phyloP scores from a whole-genome alignment of 345 rosid species.

The Salix koriyanagi region DNA sequence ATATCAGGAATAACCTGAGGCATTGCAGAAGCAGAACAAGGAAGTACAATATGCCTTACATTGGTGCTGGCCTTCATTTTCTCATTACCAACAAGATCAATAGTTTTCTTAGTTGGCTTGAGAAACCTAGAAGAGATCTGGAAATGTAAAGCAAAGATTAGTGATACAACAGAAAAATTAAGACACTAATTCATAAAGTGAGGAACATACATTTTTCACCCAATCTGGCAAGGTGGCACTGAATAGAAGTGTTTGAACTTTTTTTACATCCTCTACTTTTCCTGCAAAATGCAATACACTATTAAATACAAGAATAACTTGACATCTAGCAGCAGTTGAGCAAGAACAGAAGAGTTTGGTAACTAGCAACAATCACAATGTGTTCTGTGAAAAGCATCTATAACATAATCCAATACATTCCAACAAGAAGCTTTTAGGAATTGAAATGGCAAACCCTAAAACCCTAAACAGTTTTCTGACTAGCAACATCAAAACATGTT shows the following conservation, averaged over 20 bases:
- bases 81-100: conserved; percentile 97
- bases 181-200: background rate
- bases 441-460: too few species aligned
- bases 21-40: conserved; percentile 69
- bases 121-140: conserved; percentile 77
- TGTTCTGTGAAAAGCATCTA: background rate
- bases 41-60: conserved; percentile 84
- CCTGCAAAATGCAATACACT: conserved; percentile 43
- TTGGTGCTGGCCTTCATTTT: conserved; percentile 93
- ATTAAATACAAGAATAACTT: background rate
- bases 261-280: conserved; percentile 71
- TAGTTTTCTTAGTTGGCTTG: conserved; percentile 65
- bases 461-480: background rate
- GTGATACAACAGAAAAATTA: background rate
- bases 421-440: background rate
- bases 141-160: conserved; percentile 10
- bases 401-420: background rate
- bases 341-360: background rate
- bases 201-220: conserved; percentile 72
- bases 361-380: background rate
- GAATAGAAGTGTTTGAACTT: conserved; percentile 97
- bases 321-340: background rate
- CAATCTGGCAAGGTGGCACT: conserved; percentile 92
- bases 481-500: background rate
- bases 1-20: conserved; percentile 81